These are phyloP conservation scores for Zelopaecilomyces penicillatus DNA, from an alignment of 2,329 filamentous ascomycete genomes.

Conservation along the genomic window DNA sequence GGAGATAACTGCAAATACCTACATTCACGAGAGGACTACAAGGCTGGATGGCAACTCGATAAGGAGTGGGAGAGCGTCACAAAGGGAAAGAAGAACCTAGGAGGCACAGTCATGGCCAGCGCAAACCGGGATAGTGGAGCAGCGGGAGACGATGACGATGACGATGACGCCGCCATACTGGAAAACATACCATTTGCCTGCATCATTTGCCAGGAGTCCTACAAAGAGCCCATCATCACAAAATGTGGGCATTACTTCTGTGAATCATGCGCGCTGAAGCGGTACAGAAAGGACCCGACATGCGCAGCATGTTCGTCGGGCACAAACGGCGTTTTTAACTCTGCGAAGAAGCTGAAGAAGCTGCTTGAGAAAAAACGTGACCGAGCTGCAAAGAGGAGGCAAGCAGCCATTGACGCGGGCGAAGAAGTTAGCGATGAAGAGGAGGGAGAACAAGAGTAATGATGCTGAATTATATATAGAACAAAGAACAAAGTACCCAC, in stretches of 20 bases:
- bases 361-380: conserved; percentile 67
- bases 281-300: conserved; percentile 78
- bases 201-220: conserved; percentile 72
- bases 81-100: conserved; percentile 57
- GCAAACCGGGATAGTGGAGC: conserved; percentile 38
- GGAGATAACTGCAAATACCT: conserved; percentile 58
- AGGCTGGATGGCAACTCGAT: conserved; percentile 93
- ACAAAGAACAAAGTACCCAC: no score
- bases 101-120: conserved; percentile 53
- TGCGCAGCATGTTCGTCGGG: conserved; percentile 81
- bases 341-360: conserved; percentile 73
- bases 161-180: conserved; percentile 61
- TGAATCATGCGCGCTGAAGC: conserved; percentile 74
- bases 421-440: conserved; percentile 41
- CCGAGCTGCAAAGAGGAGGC: conserved; percentile 48
- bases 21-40: conserved; percentile 69
- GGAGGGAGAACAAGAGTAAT: conserved; percentile 16
- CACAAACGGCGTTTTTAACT: conserved; percentile 84
- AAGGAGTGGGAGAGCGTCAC: conserved; percentile 83
- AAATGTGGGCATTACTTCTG: conserved; percentile 97
- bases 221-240: conserved; percentile 74
- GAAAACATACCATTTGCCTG: conserved; percentile 85
- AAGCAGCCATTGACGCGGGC: conserved; percentile 42
- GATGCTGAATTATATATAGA: not conserved
- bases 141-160: conserved; percentile 32